Conservation (phyloP, 176 grass and related monocot genomes). For the Ampelocalamus luodianensis region DNA sequence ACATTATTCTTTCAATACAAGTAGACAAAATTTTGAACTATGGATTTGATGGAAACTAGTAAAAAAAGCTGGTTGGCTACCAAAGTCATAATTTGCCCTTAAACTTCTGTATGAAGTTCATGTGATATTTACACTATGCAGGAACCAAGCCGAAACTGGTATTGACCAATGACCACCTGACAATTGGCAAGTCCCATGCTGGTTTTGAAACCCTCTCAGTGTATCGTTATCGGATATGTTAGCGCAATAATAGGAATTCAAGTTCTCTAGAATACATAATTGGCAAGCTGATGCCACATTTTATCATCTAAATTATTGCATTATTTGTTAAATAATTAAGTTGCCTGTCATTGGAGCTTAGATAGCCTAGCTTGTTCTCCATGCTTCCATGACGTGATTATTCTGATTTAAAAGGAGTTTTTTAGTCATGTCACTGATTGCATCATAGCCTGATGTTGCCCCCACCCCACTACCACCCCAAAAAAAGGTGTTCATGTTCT, state of each 20-base stretch:
- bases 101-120: not conserved
- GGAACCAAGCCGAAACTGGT: not conserved
- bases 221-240: not conserved
- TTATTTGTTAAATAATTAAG: conserved; percentile 23
- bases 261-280: conserved; percentile 2
- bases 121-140: not conserved
- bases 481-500: not conserved
- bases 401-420: not conserved
- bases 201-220: not conserved
- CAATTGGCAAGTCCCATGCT: not conserved
- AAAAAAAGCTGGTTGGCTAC: not conserved
- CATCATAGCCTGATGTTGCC: not conserved
- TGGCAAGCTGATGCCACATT: not conserved
- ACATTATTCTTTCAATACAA: not conserved
- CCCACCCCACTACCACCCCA: not conserved
- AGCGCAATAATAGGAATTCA: not conserved
- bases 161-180: not conserved
- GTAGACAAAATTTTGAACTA: not conserved
- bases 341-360: not conserved
- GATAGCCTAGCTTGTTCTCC: not conserved
- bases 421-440: not conserved
- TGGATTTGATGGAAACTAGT: not conserved
- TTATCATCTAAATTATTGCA: not conserved
- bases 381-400: not conserved
- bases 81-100: not conserved